Base-by-base conservation (phyloP, 2,329 filamentous ascomycete genomes). In the Saccharata proteae region DNA sequence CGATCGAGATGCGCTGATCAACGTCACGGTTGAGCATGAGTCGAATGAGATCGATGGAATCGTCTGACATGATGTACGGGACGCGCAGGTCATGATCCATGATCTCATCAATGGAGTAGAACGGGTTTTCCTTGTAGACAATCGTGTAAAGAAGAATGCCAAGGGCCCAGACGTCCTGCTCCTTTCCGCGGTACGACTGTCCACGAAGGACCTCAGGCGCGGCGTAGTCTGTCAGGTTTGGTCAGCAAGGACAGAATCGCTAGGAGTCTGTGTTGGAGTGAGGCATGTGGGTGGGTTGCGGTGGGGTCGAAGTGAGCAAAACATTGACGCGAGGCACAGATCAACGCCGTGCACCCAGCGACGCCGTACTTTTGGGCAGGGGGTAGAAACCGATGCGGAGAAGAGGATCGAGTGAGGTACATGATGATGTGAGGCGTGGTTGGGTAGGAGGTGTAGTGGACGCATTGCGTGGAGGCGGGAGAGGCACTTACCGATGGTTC, bases 81-180 rank as follows among this genome's bases (percentile, higher is more conserved):
- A 98, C 78, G 28, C 90, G 74, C 37, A 98, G 65, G 45, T 94
- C 88, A 48, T 88, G 86, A 54, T 98, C 90, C 73, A 96, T 92
- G 49, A 98, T 98, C 64, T 98, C 90, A 55, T 98, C 90, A 48
- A 96, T 90, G 57, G 81, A 92, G 68, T 96, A 96, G 57, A 94
- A 98, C 1, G 90, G 88, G 51, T 98, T 98, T 61, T 98, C 90
- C 61, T 96, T 98, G 69, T 98, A 98, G 49, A 96, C 80, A 49
- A 98, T 94, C 16, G 90, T 98, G 64, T 98, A 98, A 10, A 98
- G 73, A 16, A 98, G 70, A 48, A 98, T 96, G 15, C 90, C 90
- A 11, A 98, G 69, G 1, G 90, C 90, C 90, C 90, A 98, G 17
- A 98, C 85, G 50, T 98, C 90, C 63, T 98, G 90, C 55, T 93